These are phyloP conservation scores for Alternaria triticimaculans DNA, from an alignment of 2,329 filamentous ascomycete genomes.

Conservation along the genomic window DNA sequence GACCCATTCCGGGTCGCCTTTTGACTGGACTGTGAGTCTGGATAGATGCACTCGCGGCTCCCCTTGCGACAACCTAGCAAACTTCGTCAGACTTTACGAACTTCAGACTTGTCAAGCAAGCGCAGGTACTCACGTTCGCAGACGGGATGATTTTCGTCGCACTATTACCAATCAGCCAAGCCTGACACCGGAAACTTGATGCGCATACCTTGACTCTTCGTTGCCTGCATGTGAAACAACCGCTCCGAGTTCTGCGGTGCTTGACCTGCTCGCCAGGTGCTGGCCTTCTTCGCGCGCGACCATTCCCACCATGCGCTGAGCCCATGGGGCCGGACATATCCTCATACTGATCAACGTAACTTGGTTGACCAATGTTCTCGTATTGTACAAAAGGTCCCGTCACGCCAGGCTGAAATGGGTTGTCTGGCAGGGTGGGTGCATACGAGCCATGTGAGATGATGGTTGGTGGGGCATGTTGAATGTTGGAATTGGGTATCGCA, in stretches of 20 bases:
- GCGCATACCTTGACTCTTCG: constrained; percentile 75
- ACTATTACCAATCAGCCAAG: constrained; percentile 60
- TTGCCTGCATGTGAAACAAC: constrained; percentile 90
- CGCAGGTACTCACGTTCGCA: constrained; percentile 70
- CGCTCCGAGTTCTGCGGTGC: constrained; percentile 89
- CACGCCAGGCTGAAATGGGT: constrained; percentile 40
- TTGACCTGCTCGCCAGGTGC: constrained; percentile 74
- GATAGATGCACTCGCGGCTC: constrained; percentile 87
- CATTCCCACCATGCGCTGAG: constrained; percentile 35
- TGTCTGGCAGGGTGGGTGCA: constrained; percentile 37
- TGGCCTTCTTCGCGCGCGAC: constrained; percentile 39
- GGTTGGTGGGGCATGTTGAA: constrained; percentile 34
- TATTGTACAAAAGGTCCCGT: constrained; percentile 42
- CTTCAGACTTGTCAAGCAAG: constrained; percentile 9
- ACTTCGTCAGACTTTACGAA: constrained; percentile 18
- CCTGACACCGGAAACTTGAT: neutral
- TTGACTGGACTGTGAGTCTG: constrained; percentile 68
- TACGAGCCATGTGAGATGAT: constrained; percentile 41
- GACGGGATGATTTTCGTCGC: constrained; percentile 84
- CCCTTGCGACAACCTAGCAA: constrained; percentile 83
- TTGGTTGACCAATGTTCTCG: constrained; percentile 41
- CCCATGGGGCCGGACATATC: constrained; percentile 37
- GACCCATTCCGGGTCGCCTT: constrained; percentile 55
- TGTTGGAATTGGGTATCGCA: constrained; percentile 27
- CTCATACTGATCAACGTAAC: constrained; percentile 46